Conservation (phyloP, 2,329 filamentous ascomycete genomes). For the Byssochlamys sp. region DNA sequence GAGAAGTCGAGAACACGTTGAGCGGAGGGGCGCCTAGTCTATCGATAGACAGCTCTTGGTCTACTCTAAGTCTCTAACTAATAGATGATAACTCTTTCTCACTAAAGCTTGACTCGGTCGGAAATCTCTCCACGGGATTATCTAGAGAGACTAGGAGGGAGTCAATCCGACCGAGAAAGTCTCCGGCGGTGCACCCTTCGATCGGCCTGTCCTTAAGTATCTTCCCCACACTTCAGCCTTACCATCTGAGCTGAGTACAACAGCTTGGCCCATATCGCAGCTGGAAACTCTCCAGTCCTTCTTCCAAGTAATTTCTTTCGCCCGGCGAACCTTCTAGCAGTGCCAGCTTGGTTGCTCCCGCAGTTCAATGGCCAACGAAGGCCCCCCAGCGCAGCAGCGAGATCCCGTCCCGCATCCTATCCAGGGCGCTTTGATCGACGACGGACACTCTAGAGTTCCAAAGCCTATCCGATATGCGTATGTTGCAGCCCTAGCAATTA, state of each 20-base stretch:
- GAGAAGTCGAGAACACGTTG: not conserved
- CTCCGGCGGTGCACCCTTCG: not conserved
- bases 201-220: not conserved
- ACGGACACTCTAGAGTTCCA: conserved; percentile 7
- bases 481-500: conserved; percentile 4
- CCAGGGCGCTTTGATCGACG: conserved; percentile 5
- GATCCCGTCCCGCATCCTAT: conserved; percentile 2
- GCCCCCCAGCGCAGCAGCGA: conserved; percentile 10
- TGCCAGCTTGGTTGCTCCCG: not conserved
- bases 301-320: not conserved
- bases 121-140: not conserved
- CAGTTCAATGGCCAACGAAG: conserved; percentile 10
- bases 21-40: not conserved
- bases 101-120: not conserved
- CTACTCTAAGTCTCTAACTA: not conserved
- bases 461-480: conserved; percentile 20
- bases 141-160: not conserved
- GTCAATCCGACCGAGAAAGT: not conserved
- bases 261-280: not conserved
- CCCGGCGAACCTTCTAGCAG: not conserved
- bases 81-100: not conserved
- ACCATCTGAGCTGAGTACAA: not conserved
- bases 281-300: not conserved
- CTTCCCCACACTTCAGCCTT: not conserved
- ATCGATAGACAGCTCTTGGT: not conserved